Evolutionary conservation across 106 monocot species (phyloP), one percentile per base, ranked within the genome.

Genomic region (Apostasia shenzhenica): DNA sequence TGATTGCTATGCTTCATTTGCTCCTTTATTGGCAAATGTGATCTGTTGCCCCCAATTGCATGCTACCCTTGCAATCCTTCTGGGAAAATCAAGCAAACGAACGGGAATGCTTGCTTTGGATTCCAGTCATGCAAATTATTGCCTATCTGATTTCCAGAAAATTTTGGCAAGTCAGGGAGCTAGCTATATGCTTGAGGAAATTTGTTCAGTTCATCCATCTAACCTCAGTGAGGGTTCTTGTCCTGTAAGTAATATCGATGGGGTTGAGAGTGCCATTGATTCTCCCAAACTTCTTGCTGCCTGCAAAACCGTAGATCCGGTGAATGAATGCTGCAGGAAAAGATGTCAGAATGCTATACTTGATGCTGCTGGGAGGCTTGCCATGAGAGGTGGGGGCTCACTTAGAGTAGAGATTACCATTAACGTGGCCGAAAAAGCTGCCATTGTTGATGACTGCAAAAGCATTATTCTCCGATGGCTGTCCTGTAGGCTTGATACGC

Each of bases 41-140:
- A 97, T 97, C 40, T 97, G 97, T 60, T 97, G 97, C 55, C 97
- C 97, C 41, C 97, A 97, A 65, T 84, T 92, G 59, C 75, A 87
- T 58, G 84, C 97, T 14, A 92, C 86, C n/a, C 69, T 92, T 61
- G 63, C 76, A 37, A 87, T 92, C 73, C 89, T 97, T 66, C 75
- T 97, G 37, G 97, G 97, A 2, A 92, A 92, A 72, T 89, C 92
- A 61, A 90, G 92, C 73, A 89, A 68, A 77, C 66, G 77, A 38
- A 77, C 84, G 3, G 89, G 92, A 3, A 60, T 84, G 64, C 92
- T 97, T 69, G 80, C 89, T 52, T 74, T 97, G 70, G 89, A 90
- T 75, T 67, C 77, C 1, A 72, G 61, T 54, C 89, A 85, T 79
- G 92, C 92, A 59, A 87, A 87, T 65, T 83, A 89, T 67, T 97